Percentiles rank a stretch among this genome's conserved stretches.
Evolutionary conservation across 345 rosid species (phyloP).

Genomic region (Aquilaria malaccensis): DNA sequence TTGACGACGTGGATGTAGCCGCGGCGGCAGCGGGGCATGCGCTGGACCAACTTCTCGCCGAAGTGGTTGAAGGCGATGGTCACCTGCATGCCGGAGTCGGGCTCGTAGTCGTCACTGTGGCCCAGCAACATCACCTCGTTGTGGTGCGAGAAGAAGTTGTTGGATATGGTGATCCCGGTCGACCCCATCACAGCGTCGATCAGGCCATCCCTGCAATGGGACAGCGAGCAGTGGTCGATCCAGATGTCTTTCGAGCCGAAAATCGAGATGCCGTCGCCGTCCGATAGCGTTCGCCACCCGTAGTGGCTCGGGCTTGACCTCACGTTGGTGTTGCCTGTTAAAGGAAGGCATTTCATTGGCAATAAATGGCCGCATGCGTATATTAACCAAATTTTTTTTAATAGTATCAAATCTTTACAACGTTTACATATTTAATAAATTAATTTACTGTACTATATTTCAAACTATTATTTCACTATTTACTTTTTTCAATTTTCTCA

Average conservation of each 20-base stretch:
- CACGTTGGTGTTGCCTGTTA: conserved; percentile 31
- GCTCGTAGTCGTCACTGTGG: conserved; percentile 32
- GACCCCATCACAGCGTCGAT: conserved; percentile 83
- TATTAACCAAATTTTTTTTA: too few relatives aligned
- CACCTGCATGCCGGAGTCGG: conserved; percentile 79
- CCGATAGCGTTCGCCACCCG: conserved; percentile 57
- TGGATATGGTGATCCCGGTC: conserved; percentile 68
- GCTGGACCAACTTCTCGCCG: conserved; percentile 70
- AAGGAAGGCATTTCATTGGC: too few relatives aligned
- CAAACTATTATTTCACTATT: too few relatives aligned
- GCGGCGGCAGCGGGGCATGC: conserved; percentile 85
- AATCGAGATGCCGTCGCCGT: conserved; percentile 82
- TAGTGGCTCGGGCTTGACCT: conserved; percentile 54
- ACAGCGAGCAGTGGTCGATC: conserved; percentile 73
- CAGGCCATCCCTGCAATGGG: conserved; percentile 62
- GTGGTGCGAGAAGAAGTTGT: conserved; percentile 63
- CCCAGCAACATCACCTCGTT: conserved; percentile 82
- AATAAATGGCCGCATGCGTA: too few relatives aligned
- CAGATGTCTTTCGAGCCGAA: conserved; percentile 62
- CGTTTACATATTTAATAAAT: too few relatives aligned
- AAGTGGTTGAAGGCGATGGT: conserved; percentile 81
- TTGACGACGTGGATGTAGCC: conserved; percentile 89
- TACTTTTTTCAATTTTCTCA: too few relatives aligned
- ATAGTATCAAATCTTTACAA: too few relatives aligned
- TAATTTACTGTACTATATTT: too few relatives aligned